Evolutionary conservation across 2,329 filamentous ascomycete genomes (phyloP).

Genomic region (Metarhizium sp.): DNA sequence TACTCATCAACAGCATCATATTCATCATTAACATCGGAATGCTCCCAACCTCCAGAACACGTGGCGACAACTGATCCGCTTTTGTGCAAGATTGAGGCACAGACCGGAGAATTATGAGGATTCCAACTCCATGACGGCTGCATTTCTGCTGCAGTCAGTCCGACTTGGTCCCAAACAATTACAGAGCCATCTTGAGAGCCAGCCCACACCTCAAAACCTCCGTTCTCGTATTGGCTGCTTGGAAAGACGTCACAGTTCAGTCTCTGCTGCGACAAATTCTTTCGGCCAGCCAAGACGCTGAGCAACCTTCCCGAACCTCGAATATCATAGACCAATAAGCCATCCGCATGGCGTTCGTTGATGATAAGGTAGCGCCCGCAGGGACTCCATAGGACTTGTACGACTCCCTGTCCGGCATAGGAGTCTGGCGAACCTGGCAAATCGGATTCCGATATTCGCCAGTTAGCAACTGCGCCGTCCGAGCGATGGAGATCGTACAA

Average conservation of each 20-base stretch:
- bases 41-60: conserved; percentile 45
- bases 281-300: conserved; percentile 40
- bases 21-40: conserved; percentile 6
- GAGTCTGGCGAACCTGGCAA: conserved; percentile 23
- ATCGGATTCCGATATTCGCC: conserved; percentile 49
- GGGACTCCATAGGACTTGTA: conserved; percentile 51
- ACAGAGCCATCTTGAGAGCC: conserved; percentile 45
- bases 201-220: conserved; percentile 53
- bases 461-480: conserved; percentile 46
- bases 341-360: conserved; percentile 46
- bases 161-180: conserved; percentile 50
- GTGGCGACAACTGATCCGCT: conserved; percentile 48
- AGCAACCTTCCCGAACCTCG: conserved; percentile 49
- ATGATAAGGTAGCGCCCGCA: conserved; percentile 55
- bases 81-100: conserved; percentile 39
- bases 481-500: conserved; percentile 51
- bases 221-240: conserved; percentile 18
- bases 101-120: conserved; percentile 37
- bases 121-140: conserved; percentile 41
- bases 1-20: background rate
- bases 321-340: conserved; percentile 53
- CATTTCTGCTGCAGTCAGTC: conserved; percentile 33
- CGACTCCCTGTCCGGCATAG: conserved; percentile 53
- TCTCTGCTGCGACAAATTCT: conserved; percentile 44
- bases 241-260: conserved; percentile 46